phyloP scores from a whole-genome alignment of 805 yeast species.

The Candida nanaspora region DNA sequence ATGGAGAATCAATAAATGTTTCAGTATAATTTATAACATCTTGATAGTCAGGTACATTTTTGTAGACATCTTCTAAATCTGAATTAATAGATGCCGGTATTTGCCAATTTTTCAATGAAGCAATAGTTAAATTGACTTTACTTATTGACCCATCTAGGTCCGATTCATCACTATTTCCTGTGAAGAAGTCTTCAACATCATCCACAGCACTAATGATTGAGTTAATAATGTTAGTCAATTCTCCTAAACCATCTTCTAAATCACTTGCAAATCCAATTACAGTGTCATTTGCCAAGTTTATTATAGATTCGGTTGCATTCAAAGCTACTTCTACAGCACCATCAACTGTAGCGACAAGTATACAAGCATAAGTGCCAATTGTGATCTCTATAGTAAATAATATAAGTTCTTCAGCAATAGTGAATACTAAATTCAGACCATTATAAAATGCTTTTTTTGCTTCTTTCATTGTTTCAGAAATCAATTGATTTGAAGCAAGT shows the following conservation, averaged over 20 bases:
- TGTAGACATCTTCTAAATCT: constrained; percentile 44
- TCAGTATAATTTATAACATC: constrained; percentile 55
- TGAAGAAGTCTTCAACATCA: constrained; percentile 49
- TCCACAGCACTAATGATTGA: constrained; percentile 43
- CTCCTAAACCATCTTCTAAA: constrained; percentile 59
- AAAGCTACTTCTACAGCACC: constrained; percentile 68
- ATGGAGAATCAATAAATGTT: constrained; percentile 50
- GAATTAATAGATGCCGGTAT: constrained; percentile 62
- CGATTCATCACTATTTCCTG: constrained; percentile 32
- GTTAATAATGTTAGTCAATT: constrained; percentile 51
- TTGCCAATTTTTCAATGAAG: constrained; percentile 44
- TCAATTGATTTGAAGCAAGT: constrained; percentile 41
- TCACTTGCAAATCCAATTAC: constrained; percentile 47
- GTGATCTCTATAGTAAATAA: constrained; percentile 64
- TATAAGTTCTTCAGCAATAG: constrained; percentile 52
- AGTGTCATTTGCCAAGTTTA: constrained; percentile 56
- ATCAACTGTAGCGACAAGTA: constrained; percentile 65
- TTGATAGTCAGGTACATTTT: constrained; percentile 57
- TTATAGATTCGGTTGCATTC: constrained; percentile 60
- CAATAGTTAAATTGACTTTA: constrained; percentile 52
- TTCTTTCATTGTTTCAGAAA: constrained; percentile 39
- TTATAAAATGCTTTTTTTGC: constrained; percentile 39
- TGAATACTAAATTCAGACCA: constrained; percentile 38
- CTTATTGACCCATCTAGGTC: constrained; percentile 25
- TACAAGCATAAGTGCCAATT: constrained; percentile 82